A percentile compares a stretch with the other conserved stretches of the same genome.
Evolutionary conservation across 164 flowering plant genomes (phyloP).

Genomic region (Vitis vinifera): ASM3070453v1 NC_081816.1:7169501-7170000

Average conservation of each 20-base stretch:
- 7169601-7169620: not conserved
- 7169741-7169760: not conserved
- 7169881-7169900: not conserved
- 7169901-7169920: too few relatives aligned
- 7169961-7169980: not conserved
- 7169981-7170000: not conserved
- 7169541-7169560: constrained; percentile 17
- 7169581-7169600: constrained; percentile 34
- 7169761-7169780: not conserved
- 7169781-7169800: not conserved
- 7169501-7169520: constrained; percentile 6
- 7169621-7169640: constrained; percentile 20
- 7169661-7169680: constrained; percentile 1
- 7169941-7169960: too few relatives aligned
- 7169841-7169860: not conserved
- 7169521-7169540: constrained; percentile 9
- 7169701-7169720: not conserved
- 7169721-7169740: not conserved
- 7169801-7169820: constrained; percentile 3
- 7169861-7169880: too few relatives aligned
- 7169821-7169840: not conserved
- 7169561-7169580: constrained; percentile 47
- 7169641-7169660: constrained; percentile 32
- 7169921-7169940: not conserved
- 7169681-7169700: too few relatives aligned